These are phyloP conservation scores for Aspergillus egyptiacus DNA, from an alignment of 495 filamentous ascomycete species.

Conservation along the genomic window DNA sequence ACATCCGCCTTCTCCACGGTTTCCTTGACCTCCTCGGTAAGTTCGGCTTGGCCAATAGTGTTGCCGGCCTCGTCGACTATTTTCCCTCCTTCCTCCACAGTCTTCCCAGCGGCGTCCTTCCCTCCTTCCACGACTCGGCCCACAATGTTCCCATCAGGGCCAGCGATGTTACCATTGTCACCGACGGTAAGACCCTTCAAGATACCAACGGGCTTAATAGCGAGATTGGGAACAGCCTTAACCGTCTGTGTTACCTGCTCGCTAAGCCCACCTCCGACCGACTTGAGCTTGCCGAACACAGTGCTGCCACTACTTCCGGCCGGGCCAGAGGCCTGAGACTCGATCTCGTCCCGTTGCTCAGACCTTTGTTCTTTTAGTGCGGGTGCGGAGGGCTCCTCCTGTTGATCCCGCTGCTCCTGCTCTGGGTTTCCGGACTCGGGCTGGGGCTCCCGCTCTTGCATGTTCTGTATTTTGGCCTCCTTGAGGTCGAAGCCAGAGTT, in stretches of 20 bases:
- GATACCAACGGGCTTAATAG: constrained; percentile 26
- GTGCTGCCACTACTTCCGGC: constrained; percentile 1
- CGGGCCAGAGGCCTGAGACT: constrained; percentile 1
- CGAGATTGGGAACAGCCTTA: constrained; percentile 1
- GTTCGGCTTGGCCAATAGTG: constrained; percentile 37
- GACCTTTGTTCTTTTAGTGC: not conserved
- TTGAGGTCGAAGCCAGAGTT: constrained; percentile 1
- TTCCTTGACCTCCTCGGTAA: constrained; percentile 29
- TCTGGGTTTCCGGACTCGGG: not conserved
- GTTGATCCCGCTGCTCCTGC: too few species aligned
- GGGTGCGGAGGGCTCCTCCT: too few species aligned
- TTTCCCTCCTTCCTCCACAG: constrained; percentile 55
- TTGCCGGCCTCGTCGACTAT: constrained; percentile 62
- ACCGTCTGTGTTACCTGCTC: not conserved
- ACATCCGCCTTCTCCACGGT: constrained; percentile 18
- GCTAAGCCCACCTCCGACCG: not conserved
- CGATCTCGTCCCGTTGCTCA: not conserved
- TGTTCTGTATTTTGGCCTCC: constrained; percentile 23
- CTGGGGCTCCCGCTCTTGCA: constrained; percentile 1
- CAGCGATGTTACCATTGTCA: constrained; percentile 51
- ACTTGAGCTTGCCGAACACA: constrained; percentile 4
- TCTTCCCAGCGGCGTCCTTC: constrained; percentile 54
- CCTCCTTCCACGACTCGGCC: constrained; percentile 57
- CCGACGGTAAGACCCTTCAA: constrained; percentile 53
- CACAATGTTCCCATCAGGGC: constrained; percentile 49